Percentiles rank a stretch among this genome's conserved stretches.
Conservation (phyloP, 345 rosid genomes). For the Carallia brachiata region DNA sequence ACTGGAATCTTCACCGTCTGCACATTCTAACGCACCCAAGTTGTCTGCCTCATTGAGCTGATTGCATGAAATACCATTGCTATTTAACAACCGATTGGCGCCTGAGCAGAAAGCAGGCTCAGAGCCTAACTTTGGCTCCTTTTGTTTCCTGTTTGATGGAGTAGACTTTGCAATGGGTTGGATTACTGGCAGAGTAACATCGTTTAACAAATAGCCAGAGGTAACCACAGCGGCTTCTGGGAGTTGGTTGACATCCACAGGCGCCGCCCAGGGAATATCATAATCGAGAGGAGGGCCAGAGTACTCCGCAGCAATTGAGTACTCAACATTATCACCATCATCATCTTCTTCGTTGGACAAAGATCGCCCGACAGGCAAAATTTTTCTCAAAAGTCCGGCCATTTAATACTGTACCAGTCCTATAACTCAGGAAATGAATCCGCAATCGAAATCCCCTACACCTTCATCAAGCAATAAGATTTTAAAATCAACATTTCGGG, state of each 20-base stretch:
- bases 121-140: slow-evolving; percentile 21
- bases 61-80: slow-evolving; percentile 14
- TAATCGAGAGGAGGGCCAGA: slow-evolving; percentile 54
- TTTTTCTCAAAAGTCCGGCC: slow-evolving; percentile 52
- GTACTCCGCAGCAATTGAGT: slow-evolving; percentile 75
- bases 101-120: neutral
- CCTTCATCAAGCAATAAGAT: neutral
- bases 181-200: slow-evolving; percentile 49
- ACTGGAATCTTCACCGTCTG: neutral
- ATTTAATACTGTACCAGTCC: slow-evolving; percentile 21
- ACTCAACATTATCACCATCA: slow-evolving; percentile 38
- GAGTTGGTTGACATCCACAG: slow-evolving; percentile 53
- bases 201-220: slow-evolving; percentile 29
- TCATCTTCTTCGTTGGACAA: slow-evolving; percentile 33
- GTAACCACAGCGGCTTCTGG: slow-evolving; percentile 56
- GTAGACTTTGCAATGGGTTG: slow-evolving; percentile 47
- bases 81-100: slow-evolving; percentile 13
- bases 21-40: slow-evolving; percentile 13
- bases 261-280: slow-evolving; percentile 61
- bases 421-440: neutral
- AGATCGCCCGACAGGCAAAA: slow-evolving; percentile 44
- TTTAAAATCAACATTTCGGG: neutral
- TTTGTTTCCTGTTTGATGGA: slow-evolving; percentile 21
- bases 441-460: slow-evolving; percentile 1
- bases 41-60: slow-evolving; percentile 28